phyloP scores from a whole-genome alignment of 768 basidiomycete genomes.

The Trametes coccinea region DNA sequence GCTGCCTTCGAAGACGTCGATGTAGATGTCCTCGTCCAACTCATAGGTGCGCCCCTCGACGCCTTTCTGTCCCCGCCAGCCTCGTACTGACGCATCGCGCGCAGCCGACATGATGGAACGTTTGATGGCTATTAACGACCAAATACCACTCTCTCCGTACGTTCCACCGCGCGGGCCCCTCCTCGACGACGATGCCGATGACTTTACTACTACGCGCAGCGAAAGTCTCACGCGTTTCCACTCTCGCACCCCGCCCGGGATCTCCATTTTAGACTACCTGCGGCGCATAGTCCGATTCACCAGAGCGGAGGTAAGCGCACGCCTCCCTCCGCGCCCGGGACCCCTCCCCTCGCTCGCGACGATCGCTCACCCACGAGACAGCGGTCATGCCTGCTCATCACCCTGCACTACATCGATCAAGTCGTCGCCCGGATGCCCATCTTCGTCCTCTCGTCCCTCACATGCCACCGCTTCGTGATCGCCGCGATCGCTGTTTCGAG shows the following conservation, averaged over 20 bases:
- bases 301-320: conserved; percentile 80
- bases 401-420: conserved; percentile 89
- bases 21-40: conserved; percentile 79
- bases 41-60: conserved; percentile 65
- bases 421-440: conserved; percentile 84
- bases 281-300: conserved; percentile 92
- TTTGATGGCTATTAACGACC: conserved; percentile 94
- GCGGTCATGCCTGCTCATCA: conserved; percentile 80
- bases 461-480: conserved; percentile 97
- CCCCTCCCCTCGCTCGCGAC: conserved; percentile 2
- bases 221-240: conserved; percentile 95
- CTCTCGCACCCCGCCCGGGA: conserved; percentile 86
- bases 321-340: background rate
- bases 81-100: conserved; percentile 20
- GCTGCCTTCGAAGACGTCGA: conserved; percentile 81
- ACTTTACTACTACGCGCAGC: conserved; percentile 42
- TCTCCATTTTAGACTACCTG: conserved; percentile 90
- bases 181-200: conserved; percentile 21
- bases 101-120: conserved; percentile 95
- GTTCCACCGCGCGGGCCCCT: conserved; percentile 29
- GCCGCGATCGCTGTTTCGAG: conserved; percentile 88
- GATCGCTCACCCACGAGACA: conserved; percentile 32
- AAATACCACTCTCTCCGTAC: conserved; percentile 84
- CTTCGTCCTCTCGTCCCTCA: conserved; percentile 94
- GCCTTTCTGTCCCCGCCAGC: background rate